Conservation (phyloP, 2,329 filamentous ascomycete genomes). For the Aquanectria penicillioides region DNA sequence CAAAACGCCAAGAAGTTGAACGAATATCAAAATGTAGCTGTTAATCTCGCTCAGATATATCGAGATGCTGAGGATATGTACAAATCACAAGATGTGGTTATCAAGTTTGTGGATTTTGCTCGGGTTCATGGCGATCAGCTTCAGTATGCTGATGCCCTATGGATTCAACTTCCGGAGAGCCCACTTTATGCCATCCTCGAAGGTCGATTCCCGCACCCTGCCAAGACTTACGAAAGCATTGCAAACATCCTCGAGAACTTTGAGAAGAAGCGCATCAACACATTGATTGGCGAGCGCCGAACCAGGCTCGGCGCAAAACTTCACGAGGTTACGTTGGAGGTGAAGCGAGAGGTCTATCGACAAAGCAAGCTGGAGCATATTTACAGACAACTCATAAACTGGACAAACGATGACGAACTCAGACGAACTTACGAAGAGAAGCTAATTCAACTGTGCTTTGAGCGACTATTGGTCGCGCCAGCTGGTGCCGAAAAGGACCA, state of each 20-base stretch:
- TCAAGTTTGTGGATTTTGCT: slow-evolving; percentile 82
- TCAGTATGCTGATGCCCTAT: slow-evolving; percentile 81
- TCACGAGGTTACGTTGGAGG: slow-evolving; percentile 84
- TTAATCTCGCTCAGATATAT: slow-evolving; percentile 80
- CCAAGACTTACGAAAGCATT: slow-evolving; percentile 82
- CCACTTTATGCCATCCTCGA: slow-evolving; percentile 85
- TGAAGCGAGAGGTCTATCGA: slow-evolving; percentile 84
- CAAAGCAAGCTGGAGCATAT: slow-evolving; percentile 81
- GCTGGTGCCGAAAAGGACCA: slow-evolving; percentile 70
- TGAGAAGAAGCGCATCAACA: slow-evolving; percentile 90
- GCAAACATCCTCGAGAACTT: slow-evolving; percentile 85
- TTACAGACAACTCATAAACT: slow-evolving; percentile 87
- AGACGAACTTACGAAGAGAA: slow-evolving; percentile 91
- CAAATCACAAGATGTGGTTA: slow-evolving; percentile 74
- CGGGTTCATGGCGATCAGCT: slow-evolving; percentile 75
- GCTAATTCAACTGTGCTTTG: slow-evolving; percentile 81
- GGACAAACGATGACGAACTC: slow-evolving; percentile 86
- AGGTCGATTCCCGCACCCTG: slow-evolving; percentile 82
- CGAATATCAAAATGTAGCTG: slow-evolving; percentile 77
- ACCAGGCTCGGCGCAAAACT: slow-evolving; percentile 88
- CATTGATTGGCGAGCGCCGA: slow-evolving; percentile 86
- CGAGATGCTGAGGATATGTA: slow-evolving; percentile 71
- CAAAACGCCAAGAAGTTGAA: slow-evolving; percentile 75
- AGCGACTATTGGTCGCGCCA: slow-evolving; percentile 76
- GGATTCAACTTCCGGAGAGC: slow-evolving; percentile 81